Base-by-base conservation (phyloP, 108 stramenopile species). In the Chaetoceros muelleri region DNA sequence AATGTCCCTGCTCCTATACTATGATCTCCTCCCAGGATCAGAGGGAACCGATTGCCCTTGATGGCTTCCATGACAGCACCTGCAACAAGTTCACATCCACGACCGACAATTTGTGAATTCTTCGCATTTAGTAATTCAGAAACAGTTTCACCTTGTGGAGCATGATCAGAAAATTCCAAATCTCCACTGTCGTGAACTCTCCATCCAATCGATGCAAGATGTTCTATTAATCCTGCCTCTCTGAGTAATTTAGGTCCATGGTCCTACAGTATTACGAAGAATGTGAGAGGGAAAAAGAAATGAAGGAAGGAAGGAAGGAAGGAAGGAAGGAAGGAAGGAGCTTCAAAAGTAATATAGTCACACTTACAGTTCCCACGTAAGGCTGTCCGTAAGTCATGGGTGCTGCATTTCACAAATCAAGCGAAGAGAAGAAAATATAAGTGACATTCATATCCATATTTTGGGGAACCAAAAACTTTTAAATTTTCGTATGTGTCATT, bases 1-100 rank as follows among this genome's bases (percentile, higher is more conserved):
- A 99, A 59, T 19, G 85, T 82, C 27, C 99, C 99, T 24, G 95
- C 60, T n/a, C 90, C 90, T 53, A 98, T 84, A 46, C 83, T 88
- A 66, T 99, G 99, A 68, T 99, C 99, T n/a, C 99, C 99, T 44
- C 97, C 97, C 19, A 98, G 57, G 50, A 90, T 84, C 60, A 98
- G 71, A 1, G 89, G 91, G 62, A 98, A 98, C 48, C 66, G 57
- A 1, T 82, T 85, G 2, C 69, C 45, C 24, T 64, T 54, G 18
- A 85, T 63, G 53, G 72, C 78, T 21, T 65, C 60, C 55, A 80
- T 80, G 5, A 90, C 88, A 29, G 74, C 44, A 24, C 90, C 65
- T 7, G 84, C 75, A 46, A 89, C 53, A 13, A 51, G 45, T 1
- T 46, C 30, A 44, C 57, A 63, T 8, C 79, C 87, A 16, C 57